Conservation (phyloP, 2,329 filamentous ascomycete genomes). For the Westerdykella sp. region DNA sequence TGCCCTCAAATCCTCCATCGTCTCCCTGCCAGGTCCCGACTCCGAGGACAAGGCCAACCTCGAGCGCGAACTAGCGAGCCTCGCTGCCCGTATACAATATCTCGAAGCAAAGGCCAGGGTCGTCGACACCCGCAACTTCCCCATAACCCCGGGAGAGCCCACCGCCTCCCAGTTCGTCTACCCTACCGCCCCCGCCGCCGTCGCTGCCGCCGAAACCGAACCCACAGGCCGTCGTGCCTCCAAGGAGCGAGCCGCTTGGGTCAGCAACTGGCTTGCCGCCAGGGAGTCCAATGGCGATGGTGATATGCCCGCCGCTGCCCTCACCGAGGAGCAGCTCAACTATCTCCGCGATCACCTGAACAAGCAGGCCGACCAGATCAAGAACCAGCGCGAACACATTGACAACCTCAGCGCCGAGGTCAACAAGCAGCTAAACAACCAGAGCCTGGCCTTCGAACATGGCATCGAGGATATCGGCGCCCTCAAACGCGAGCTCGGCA, state of each 20-base stretch:
- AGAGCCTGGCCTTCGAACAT: slow-evolving; percentile 73
- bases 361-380: slow-evolving; percentile 86
- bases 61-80: slow-evolving; percentile 74
- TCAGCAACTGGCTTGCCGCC: slow-evolving; percentile 50
- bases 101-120: slow-evolving; percentile 72
- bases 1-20: slow-evolving; percentile 45
- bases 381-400: slow-evolving; percentile 79
- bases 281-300: slow-evolving; percentile 46
- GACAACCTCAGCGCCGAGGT: slow-evolving; percentile 80
- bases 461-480: slow-evolving; percentile 80
- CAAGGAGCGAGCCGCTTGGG: slow-evolving; percentile 39
- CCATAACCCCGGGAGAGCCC: slow-evolving; percentile 79
- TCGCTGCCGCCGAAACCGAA: slow-evolving; percentile 23
- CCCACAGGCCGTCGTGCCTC: slow-evolving; percentile 29
- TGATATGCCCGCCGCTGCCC: slow-evolving; percentile 46
- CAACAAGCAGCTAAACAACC: slow-evolving; percentile 75
- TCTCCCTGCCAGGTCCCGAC: slow-evolving; percentile 71
- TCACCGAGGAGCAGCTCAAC: slow-evolving; percentile 76
- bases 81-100: slow-evolving; percentile 70
- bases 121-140: slow-evolving; percentile 51
- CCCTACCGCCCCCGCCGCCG: slow-evolving; percentile 42
- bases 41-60: slow-evolving; percentile 69
- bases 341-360: slow-evolving; percentile 86
- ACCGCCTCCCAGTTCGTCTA: slow-evolving; percentile 47
- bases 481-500: slow-evolving; percentile 87